A percentile compares a stretch with the other conserved stretches of the same genome.
Conservation (phyloP, 495 filamentous ascomycete genomes). For the Tuber umbilicatum region DNA sequence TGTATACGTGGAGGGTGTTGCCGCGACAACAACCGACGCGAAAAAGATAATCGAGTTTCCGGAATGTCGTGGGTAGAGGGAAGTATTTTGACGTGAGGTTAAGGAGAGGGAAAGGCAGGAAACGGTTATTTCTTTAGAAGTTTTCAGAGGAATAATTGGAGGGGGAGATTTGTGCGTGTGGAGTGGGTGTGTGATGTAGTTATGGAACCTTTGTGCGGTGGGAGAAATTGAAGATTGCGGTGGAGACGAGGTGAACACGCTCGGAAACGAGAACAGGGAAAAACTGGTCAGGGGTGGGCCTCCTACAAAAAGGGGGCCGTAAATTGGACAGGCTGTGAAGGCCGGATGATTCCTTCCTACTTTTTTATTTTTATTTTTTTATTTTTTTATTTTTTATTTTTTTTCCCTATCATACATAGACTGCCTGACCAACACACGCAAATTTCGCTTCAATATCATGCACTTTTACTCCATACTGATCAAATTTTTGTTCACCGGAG, state of each 20-base stretch:
- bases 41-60: conserved; percentile 1
- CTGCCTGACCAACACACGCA: background rate
- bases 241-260: conserved; percentile 30
- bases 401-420: too few relatives aligned
- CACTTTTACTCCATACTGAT: background rate
- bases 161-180: conserved; percentile 17
- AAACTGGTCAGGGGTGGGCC: conserved; percentile 26
- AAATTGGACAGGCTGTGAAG: background rate
- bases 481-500: background rate
- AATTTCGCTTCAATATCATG: background rate
- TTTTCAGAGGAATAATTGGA: background rate
- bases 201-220: conserved; percentile 10
- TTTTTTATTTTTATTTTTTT: too few relatives aligned
- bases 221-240: conserved; percentile 36
- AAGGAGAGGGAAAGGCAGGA: conserved; percentile 13
- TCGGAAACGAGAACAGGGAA: conserved; percentile 37
- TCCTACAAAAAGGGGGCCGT: conserved; percentile 25
- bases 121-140: background rate
- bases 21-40: conserved; percentile 25
- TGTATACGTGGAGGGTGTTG: conserved; percentile 22
- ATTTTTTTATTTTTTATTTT: too few relatives aligned
- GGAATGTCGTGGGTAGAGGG: conserved; percentile 19
- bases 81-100: conserved; percentile 22
- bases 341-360: background rate
- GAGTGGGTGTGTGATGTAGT: conserved; percentile 26